A percentile compares a stretch with the other conserved stretches of the same genome.
These are phyloP conservation scores for Balansia obtecta DNA, from an alignment of 2,329 filamentous ascomycete species.

Conservation along the genomic window DNA sequence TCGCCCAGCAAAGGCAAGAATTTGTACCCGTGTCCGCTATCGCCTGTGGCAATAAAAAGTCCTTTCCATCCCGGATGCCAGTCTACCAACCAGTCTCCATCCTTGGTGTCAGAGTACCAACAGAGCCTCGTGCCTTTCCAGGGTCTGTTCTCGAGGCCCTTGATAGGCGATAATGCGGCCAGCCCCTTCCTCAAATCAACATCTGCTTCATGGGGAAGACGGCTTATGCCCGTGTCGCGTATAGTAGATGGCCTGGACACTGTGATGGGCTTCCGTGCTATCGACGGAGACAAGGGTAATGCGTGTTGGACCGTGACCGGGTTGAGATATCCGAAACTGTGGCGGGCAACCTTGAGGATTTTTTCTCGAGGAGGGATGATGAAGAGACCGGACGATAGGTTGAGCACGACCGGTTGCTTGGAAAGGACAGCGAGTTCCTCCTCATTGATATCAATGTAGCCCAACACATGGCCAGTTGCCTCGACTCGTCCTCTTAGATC, in stretches of 20 bases:
- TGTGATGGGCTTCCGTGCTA: conserved; percentile 17
- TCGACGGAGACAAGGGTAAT: conserved; percentile 17
- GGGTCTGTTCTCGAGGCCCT: conserved; percentile 41
- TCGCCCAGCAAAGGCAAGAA: conserved; percentile 56
- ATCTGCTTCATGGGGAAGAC: conserved; percentile 48
- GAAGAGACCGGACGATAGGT: conserved; percentile 60
- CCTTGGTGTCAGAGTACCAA: conserved; percentile 66
- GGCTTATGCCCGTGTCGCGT: conserved; percentile 27
- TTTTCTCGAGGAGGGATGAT: conserved; percentile 54
- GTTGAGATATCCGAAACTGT: conserved; percentile 56
- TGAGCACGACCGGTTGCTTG: conserved; percentile 59
- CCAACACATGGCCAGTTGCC: conserved; percentile 72
- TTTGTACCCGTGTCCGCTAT: conserved; percentile 56
- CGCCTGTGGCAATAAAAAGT: conserved; percentile 49
- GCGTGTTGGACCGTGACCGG: conserved; percentile 26
- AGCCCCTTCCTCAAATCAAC: conserved; percentile 48
- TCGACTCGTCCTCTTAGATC: conserved; percentile 65
- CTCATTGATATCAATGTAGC: conserved; percentile 61
- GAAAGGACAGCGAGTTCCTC: conserved; percentile 55
- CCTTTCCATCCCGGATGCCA: conserved; percentile 50
- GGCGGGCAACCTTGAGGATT: conserved; percentile 57
- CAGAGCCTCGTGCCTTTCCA: conserved; percentile 54
- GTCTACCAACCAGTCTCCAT: conserved; percentile 58
- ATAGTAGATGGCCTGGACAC: conserved; percentile 24
- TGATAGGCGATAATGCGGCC: conserved; percentile 44